Conservation (phyloP, 148 eudicot genomes). For the Tetragonia tetragonoides region DNA sequence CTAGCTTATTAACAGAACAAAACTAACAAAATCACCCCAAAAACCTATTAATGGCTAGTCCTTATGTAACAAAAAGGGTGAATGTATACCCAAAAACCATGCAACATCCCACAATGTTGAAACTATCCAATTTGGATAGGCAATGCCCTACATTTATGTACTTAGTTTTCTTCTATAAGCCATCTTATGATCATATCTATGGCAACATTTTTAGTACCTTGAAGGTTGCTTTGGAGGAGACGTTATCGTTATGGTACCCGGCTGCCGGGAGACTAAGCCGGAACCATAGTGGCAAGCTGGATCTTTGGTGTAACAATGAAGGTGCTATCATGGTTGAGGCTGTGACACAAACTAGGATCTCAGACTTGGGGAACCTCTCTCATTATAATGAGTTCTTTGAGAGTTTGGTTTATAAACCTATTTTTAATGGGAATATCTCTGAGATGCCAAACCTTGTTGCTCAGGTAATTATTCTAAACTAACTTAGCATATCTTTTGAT, state of each 20-base stretch:
- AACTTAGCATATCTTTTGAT: neutral
- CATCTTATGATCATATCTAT: conserved; percentile 1
- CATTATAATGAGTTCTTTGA: conserved; percentile 31
- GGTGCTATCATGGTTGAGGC: conserved; percentile 37
- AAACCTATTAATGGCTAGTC: conserved; percentile 23
- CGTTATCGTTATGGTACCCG: conserved; percentile 31
- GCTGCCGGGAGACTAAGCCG: conserved; percentile 26
- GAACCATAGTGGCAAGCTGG: conserved; percentile 36
- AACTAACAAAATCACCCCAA: neutral
- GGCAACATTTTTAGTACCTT: conserved; percentile 19
- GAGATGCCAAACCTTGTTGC: conserved; percentile 36
- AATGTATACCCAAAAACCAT: conserved; percentile 34
- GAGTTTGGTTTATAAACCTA: conserved; percentile 36
- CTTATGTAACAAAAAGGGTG: conserved; percentile 34
- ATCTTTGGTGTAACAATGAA: conserved; percentile 37
- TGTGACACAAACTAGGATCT: conserved; percentile 21
- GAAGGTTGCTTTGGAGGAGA: conserved; percentile 28
- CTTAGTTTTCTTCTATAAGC: conserved; percentile 33
- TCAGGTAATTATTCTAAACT: conserved; percentile 19
- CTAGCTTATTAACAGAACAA: neutral
- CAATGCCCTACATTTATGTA: conserved; percentile 41
- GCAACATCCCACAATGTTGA: conserved; percentile 30
- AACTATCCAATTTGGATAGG: conserved; percentile 36
- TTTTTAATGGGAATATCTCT: conserved; percentile 20
- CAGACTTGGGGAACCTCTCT: conserved; percentile 25